Base-by-base conservation (phyloP, 2,329 filamentous ascomycete genomes). In the Monosporascus sp. region DNA sequence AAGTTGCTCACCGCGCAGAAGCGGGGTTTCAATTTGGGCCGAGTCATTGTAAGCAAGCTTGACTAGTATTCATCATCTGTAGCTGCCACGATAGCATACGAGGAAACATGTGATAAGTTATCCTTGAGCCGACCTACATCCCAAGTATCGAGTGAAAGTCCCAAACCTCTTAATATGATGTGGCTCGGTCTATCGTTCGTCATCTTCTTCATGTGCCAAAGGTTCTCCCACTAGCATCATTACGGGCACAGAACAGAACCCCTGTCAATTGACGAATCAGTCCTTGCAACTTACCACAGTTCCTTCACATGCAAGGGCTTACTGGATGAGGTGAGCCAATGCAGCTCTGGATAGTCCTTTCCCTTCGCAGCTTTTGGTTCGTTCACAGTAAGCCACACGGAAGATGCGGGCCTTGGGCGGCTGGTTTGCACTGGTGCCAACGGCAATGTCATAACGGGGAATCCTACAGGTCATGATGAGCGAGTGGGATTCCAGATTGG, bases 301-400 rank as follows among this genome's bases (percentile, higher is more conserved):
- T 5, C 62, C 73, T 1, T 68, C 68, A 52, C 61, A 63, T 36
- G 76, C 71, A 8, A 69, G 77, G 22, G 71, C 70, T 1, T 64
- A 78, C 61, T 83, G 79, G 78, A 82, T 84, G 76, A 72, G 77
- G 19, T 64, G 69, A 36, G 77, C 79, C 19, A 79, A 76, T 54
- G 60, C 70, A 24, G 76, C 75, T 1, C 68, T 82, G 5, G 59
- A 64, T n/a, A 66, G 73, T 1, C 77, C 79, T 3, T 84, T 60
- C 78, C 78, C 0, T 81, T 78, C 56, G 73, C 70, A 7, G 75
- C 80, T 6, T 83, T 82, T 61, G 79, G 77, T 3, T 71, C 75
- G 16, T 79, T 75, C 22, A 74, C 83, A 52, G 80, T 83, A 16
- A 83, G 83, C 59, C 80, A 83, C 59, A 81, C 78, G 0, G 62